phyloP scores from a whole-genome alignment of 2,329 filamentous ascomycete species.

The Trichoderma sp. region DNA sequence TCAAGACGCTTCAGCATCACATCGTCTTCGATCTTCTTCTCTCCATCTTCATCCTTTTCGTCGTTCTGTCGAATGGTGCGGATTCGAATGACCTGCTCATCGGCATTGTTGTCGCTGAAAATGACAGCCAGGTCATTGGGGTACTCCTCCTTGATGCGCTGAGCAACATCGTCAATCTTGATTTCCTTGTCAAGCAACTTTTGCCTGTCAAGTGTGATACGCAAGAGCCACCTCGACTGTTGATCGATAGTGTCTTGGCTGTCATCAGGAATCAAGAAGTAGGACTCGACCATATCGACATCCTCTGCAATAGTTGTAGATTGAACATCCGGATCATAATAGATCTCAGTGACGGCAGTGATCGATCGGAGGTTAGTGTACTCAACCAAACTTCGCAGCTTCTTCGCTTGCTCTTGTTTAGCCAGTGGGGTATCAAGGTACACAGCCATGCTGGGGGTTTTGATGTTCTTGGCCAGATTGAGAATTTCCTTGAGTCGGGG shows the following conservation, averaged over 20 bases:
- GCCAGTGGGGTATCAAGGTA: conserved; percentile 67
- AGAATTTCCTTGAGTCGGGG: conserved; percentile 99
- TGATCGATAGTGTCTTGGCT: conserved; percentile 58
- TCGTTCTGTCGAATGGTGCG: conserved; percentile 71
- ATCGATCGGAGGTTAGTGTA: conserved; percentile 92
- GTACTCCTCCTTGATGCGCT: conserved; percentile 86
- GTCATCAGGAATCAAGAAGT: conserved; percentile 91
- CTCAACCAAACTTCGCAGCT: conserved; percentile 83
- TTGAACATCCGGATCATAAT: conserved; percentile 91
- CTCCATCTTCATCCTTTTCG: conserved; percentile 67
- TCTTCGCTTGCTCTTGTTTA: conserved; percentile 78
- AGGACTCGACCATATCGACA: conserved; percentile 91
- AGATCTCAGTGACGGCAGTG: conserved; percentile 89
- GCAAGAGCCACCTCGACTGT: conserved; percentile 93
- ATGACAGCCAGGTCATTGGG: conserved; percentile 83
- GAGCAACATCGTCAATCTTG: conserved; percentile 85
- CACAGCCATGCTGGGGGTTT: conserved; percentile 95
- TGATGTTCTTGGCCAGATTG: conserved; percentile 96
- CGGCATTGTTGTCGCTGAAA: conserved; percentile 97
- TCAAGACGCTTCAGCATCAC: conserved; percentile 90
- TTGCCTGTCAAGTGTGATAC: conserved; percentile 88
- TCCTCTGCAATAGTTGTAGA: conserved; percentile 84
- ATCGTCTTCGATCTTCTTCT: conserved; percentile 72
- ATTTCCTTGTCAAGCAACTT: conserved; percentile 95
- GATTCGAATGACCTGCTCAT: conserved; percentile 90